These are phyloP conservation scores for Tremellales sp. DNA, from an alignment of 1,284 basidiomycete species.

Conservation along the genomic window DNA sequence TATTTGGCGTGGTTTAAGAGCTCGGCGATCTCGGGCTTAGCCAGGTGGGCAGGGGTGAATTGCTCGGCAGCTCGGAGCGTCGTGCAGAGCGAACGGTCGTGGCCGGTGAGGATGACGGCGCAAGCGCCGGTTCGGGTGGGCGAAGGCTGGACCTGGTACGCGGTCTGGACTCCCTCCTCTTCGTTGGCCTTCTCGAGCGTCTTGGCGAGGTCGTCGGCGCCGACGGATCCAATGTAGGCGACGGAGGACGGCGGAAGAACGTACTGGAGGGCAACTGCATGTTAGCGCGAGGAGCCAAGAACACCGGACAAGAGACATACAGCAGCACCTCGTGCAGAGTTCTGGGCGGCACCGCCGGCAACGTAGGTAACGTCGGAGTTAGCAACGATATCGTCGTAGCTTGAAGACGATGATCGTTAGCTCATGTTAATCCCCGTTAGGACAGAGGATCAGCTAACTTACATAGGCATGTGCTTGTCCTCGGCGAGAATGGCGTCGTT, in stretches of 20 bases:
- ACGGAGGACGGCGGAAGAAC: conserved; percentile 84
- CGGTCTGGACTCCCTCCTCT: conserved; percentile 82
- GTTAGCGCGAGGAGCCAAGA: not conserved
- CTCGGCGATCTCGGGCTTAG: conserved; percentile 69
- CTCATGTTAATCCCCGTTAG: not conserved
- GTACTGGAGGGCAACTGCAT: conserved; percentile 57
- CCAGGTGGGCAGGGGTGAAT: conserved; percentile 76
- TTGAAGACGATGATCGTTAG: conserved; percentile 38
- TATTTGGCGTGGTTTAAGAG: conserved; percentile 75
- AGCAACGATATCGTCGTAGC: conserved; percentile 82
- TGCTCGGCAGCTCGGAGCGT: conserved; percentile 85
- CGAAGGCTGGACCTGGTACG: conserved; percentile 77
- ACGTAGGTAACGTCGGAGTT: conserved; percentile 82
- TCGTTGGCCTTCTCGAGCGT: conserved; percentile 90
- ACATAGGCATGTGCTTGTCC: conserved; percentile 82
- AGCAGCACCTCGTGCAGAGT: conserved; percentile 91
- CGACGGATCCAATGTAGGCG: conserved; percentile 92
- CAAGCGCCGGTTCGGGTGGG: conserved; percentile 93
- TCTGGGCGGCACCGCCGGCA: conserved; percentile 95
- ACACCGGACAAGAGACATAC: conserved; percentile 56
- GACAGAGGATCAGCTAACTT: conserved; percentile 29
- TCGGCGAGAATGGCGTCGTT: conserved; percentile 97
- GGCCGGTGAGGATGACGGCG: conserved; percentile 91
- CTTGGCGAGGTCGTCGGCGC: conserved; percentile 83
- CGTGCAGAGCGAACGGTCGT: conserved; percentile 88